These are phyloP conservation scores for Monoraphidium neglectum DNA, from an alignment of 139 green algal genomes.

Conservation along the genomic window DNA sequence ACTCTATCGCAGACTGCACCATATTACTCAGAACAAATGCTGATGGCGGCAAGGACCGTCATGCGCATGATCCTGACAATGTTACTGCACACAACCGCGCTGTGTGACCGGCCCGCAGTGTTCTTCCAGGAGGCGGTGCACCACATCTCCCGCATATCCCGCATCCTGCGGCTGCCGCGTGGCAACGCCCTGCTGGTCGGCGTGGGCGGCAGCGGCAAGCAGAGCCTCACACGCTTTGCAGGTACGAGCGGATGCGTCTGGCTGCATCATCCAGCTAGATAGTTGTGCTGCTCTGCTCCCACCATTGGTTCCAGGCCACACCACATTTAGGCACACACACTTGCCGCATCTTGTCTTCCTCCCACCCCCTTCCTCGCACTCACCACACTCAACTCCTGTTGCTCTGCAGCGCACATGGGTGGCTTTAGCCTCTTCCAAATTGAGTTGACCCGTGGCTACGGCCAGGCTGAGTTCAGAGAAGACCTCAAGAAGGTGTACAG, in stretches of 20 bases:
- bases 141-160: slow-evolving; percentile 71
- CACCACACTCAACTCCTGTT: too few species aligned
- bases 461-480: slow-evolving; percentile 80
- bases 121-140: slow-evolving; percentile 87
- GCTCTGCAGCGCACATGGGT: slow-evolving; percentile 61
- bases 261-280: slow-evolving; percentile 1
- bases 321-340: too few species aligned
- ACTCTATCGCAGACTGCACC: too few species aligned
- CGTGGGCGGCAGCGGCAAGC: slow-evolving; percentile 83
- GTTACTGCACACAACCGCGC: neutral
- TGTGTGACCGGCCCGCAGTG: slow-evolving; percentile 36
- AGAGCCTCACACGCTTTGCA: slow-evolving; percentile 79
- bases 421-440: slow-evolving; percentile 52
- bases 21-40: too few species aligned
- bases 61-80: too few species aligned
- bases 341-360: too few species aligned
- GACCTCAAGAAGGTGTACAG: slow-evolving; percentile 83
- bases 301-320: too few species aligned
- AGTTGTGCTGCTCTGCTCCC: too few species aligned
- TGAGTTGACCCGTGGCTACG: slow-evolving; percentile 55
- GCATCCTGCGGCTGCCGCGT: slow-evolving; percentile 74
- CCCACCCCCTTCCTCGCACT: too few species aligned
- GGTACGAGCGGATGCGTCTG: slow-evolving; percentile 71
- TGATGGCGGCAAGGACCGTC: too few species aligned
- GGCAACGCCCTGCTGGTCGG: slow-evolving; percentile 89